A percentile compares a stretch with the other conserved stretches of the same genome.
Evolutionary conservation across 495 filamentous ascomycete species (phyloP).

Genomic region (Hypoxylon crocopeplum): DNA sequence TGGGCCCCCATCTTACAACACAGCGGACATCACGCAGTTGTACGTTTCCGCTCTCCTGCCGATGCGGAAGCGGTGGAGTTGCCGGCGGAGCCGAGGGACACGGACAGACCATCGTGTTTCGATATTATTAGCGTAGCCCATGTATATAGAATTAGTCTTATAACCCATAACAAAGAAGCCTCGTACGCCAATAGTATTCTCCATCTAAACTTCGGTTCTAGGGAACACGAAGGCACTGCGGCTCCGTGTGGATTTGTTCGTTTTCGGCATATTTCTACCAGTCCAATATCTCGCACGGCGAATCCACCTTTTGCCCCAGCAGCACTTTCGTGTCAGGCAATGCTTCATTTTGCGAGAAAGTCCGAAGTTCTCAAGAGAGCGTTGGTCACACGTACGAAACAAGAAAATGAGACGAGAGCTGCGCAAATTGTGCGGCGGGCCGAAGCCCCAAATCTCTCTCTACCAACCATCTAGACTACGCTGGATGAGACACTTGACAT

Average conservation of each 20-base stretch:
- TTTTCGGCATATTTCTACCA: constrained; percentile 19
- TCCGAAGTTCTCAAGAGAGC: background rate
- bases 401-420: constrained; percentile 2
- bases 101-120: constrained; percentile 34
- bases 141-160: constrained; percentile 15
- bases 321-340: constrained; percentile 21
- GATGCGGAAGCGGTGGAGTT: constrained; percentile 34
- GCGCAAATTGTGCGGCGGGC: background rate
- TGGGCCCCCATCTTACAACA: constrained; percentile 21
- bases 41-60: constrained; percentile 22
- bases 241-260: constrained; percentile 25
- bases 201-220: background rate
- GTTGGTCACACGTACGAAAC: constrained; percentile 10
- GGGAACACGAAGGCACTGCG: constrained; percentile 31
- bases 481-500: constrained; percentile 18
- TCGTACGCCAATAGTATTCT: constrained; percentile 10
- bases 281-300: constrained; percentile 1
- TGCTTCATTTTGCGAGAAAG: background rate
- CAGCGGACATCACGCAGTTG: constrained; percentile 25
- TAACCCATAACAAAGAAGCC: constrained; percentile 5
- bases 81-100: constrained; percentile 32
- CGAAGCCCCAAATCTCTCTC: background rate
- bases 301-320: background rate
- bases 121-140: constrained; percentile 35
- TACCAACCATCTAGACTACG: constrained; percentile 7